Conservation (phyloP, 208 protist genomes). For the Acanthamoeba royreba region DNA sequence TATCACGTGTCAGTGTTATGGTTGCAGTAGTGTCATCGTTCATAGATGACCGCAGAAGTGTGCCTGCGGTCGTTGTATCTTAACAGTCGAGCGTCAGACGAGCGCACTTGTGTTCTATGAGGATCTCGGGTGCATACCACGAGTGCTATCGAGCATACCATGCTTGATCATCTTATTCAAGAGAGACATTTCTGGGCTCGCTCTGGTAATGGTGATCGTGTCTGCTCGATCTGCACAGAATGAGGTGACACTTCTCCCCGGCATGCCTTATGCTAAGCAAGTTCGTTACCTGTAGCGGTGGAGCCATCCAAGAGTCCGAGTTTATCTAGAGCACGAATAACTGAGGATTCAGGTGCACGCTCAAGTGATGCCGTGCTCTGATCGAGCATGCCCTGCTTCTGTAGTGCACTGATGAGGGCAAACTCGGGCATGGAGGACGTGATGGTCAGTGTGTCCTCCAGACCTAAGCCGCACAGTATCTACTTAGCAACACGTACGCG, state of each 20-base stretch:
- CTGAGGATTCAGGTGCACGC: background rate
- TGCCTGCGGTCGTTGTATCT: too few relatives aligned
- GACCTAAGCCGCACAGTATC: background rate
- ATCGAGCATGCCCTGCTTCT: background rate
- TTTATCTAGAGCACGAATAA: background rate
- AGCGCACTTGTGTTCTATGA: background rate
- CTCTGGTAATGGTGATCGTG: background rate
- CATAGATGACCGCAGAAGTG: background rate
- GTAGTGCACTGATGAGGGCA: background rate
- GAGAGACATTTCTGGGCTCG: background rate
- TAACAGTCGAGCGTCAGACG: background rate
- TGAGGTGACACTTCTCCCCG: background rate
- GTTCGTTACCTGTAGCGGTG: background rate
- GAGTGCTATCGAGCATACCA: background rate
- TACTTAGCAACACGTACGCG: too few relatives aligned
- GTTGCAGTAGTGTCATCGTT: background rate
- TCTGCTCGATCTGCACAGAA: background rate
- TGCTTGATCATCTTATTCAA: background rate
- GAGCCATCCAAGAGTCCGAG: background rate
- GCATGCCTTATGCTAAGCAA: background rate
- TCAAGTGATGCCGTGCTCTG: background rate
- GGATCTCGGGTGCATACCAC: too few relatives aligned
- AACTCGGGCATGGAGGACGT: background rate
- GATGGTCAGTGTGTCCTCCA: background rate
- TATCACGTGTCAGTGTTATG: background rate